Evolutionary conservation across 305 asterid genomes (phyloP).

Genomic region (Solanum hybrid): DNA sequence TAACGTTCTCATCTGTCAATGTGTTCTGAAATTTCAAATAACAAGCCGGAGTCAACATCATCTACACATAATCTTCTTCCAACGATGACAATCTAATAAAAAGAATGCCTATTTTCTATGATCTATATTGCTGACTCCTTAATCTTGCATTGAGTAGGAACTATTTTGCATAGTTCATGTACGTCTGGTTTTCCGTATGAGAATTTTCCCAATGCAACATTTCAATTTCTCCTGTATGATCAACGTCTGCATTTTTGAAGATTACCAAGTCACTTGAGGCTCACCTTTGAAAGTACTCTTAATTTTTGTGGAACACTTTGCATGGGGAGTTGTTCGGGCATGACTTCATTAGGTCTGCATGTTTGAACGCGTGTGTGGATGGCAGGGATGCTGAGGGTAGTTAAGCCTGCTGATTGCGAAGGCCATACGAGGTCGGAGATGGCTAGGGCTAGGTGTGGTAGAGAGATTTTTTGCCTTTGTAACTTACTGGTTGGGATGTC

Average conservation of each 20-base stretch:
- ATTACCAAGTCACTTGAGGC: not conserved
- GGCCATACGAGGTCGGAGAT: not conserved
- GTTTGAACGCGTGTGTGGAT: not conserved
- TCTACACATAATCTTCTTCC: not conserved
- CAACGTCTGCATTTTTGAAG: not conserved
- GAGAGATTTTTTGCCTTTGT: not conserved
- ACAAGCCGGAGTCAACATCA: not conserved
- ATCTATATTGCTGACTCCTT: not conserved
- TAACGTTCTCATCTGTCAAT: not conserved
- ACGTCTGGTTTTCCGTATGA: not conserved
- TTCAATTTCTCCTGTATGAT: not conserved
- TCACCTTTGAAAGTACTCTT: not conserved
- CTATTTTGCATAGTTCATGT: not conserved
- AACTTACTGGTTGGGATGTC: not conserved
- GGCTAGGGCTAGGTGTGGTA: not conserved
- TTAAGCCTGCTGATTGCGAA: not conserved
- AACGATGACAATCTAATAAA: not conserved
- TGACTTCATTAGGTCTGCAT: not conserved
- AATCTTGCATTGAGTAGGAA: not conserved
- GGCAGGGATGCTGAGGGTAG: not conserved
- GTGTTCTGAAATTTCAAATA: not conserved
- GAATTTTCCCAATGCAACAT: not conserved
- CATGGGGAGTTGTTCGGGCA: not conserved
- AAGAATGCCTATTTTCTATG: not conserved
- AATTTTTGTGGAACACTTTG: not conserved